Conservation (phyloP, 2,329 filamentous ascomycete species). For the Arthrinium phaeospermum region DNA sequence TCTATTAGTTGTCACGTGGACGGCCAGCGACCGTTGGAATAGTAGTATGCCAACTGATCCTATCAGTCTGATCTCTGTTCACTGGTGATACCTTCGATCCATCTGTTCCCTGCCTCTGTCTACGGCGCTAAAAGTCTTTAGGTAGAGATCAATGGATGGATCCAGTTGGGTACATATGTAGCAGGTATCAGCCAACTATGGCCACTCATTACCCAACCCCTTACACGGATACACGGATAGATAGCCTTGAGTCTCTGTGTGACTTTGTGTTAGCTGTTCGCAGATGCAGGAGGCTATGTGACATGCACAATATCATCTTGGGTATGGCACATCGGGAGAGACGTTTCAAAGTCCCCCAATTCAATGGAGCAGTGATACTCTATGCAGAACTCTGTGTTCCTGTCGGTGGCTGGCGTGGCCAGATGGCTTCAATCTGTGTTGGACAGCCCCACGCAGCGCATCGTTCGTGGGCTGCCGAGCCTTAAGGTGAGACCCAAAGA, state of each 20-base stretch:
- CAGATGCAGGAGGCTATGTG: neutral
- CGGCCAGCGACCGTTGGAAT: neutral
- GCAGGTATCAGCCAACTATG: neutral
- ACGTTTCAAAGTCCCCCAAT: neutral
- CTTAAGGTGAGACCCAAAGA: neutral
- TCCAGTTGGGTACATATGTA: neutral
- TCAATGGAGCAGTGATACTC: neutral
- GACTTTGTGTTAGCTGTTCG: no score
- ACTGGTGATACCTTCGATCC: no score
- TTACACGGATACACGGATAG: neutral
- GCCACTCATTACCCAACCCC: neutral
- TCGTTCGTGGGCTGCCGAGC: slow-evolving; percentile 11
- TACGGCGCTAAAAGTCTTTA: no score
- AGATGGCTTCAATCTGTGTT: slow-evolving; percentile 3
- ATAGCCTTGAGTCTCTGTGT: neutral
- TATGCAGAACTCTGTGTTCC: neutral
- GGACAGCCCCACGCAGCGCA: slow-evolving; percentile 3
- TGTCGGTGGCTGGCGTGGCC: neutral
- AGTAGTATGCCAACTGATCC: neutral
- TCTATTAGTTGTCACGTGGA: neutral
- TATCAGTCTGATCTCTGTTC: neutral
- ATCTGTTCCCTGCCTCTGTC: no score
- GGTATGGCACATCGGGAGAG: neutral
- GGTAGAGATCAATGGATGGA: neutral
- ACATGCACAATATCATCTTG: neutral